Evolutionary conservation across 1,284 basidiomycete genomes (phyloP), one percentile per base, ranked within the genome.

Genomic region (Mycosarcoma mackinlayi): DNA sequence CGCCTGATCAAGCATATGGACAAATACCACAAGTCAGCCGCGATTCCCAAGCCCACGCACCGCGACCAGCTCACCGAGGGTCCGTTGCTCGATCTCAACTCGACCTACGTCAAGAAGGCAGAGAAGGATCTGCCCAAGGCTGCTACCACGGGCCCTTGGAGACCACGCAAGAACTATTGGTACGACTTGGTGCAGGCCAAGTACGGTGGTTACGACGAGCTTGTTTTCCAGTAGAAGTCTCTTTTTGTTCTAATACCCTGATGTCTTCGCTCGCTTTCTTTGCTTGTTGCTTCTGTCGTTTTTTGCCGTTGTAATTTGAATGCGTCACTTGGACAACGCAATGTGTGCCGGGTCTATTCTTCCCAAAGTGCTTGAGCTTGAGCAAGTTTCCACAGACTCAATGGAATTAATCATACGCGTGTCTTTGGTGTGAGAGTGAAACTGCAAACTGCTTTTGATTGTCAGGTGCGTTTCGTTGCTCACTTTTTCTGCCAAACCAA

Each of bases 41-140:
- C 48, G 4, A 42, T 61, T 6, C 72, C 72, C 23, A 35, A 58
- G 30, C 53, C 68, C 3, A 9, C 31, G 10, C 50, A 58, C 47
- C 45, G 57, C 21, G 50, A 49, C 8, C 9, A 55, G 60, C 40
- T 72, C 27, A 41, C 39, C n/a, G 64, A 50, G 18, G 52, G 53
- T 13, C 64, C 77, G 1, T 52, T 81, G 62, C 65, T 81, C 55
- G 69, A 78, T 46, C 71, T 83, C 53, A 73, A 55, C 47, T 81
- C 81, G 48, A 78, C 76, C 13, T 83, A 83, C 47, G 64, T 83
- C 18, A 57, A 75, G 38, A 66, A 76, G 58, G 80, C 78, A 6
- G 47, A 66, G 44, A 48, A 50, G 6, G 45, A 64, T 7, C 47
- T 83, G 47, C 81, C 81, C 37, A 78, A 75, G 51, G 70, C 78